Evolutionary conservation across 345 rosid genomes (phyloP).

Genomic region (Eucalyptus virginea): DNA sequence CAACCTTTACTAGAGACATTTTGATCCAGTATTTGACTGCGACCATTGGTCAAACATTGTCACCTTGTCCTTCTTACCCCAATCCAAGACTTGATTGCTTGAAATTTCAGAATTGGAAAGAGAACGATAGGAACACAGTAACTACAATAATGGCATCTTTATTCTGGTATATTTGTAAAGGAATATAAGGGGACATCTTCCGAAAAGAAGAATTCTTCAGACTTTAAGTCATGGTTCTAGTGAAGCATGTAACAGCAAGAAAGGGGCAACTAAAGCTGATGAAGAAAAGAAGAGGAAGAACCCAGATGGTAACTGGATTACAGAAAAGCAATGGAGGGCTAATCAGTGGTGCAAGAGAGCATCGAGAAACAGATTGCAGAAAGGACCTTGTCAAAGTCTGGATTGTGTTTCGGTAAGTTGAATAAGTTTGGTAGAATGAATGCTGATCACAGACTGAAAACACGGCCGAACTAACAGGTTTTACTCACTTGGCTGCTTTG

Average conservation of each 20-base stretch:
- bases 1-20: not conserved
- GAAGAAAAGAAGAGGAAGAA: not conserved
- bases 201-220: not conserved
- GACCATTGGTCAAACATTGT: not conserved
- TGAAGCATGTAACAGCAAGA: not conserved
- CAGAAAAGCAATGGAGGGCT: not conserved
- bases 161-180: not conserved
- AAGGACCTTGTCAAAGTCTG: not conserved
- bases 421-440: not conserved
- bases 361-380: not conserved
- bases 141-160: not conserved
- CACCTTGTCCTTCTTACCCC: not conserved
- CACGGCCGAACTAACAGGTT: rapidly evolving
- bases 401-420: not conserved
- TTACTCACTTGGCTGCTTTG: not conserved
- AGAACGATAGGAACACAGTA: not conserved
- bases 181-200: not conserved
- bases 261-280: not conserved
- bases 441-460: not conserved
- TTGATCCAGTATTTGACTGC: not conserved
- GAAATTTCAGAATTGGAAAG: not conserved
- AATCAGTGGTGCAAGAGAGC: not conserved
- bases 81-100: not conserved
- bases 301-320: not conserved
- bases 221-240: not conserved